These are phyloP conservation scores for Trypanosoma melophagium DNA, from an alignment of 208 protist genomes.

Conservation along the genomic window DNA sequence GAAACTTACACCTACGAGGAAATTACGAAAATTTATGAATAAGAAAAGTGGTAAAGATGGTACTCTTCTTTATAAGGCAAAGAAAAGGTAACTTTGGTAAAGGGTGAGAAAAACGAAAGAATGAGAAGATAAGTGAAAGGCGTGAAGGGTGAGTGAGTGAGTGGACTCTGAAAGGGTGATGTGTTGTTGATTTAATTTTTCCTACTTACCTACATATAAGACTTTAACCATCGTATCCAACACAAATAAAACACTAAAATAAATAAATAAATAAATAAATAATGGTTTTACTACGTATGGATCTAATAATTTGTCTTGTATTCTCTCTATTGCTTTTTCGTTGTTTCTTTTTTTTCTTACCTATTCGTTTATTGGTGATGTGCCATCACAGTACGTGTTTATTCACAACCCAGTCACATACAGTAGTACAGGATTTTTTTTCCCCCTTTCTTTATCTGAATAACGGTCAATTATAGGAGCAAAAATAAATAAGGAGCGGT, in stretches of 20 bases:
- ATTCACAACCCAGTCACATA: too few relatives aligned
- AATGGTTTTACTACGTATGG: not conserved
- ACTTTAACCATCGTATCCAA: not conserved
- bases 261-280: not conserved
- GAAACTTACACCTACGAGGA: conserved; percentile 49
- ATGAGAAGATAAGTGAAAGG: too few relatives aligned
- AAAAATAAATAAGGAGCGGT: too few relatives aligned
- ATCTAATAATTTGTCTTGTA: not conserved
- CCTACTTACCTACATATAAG: not conserved
- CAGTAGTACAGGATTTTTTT: too few relatives aligned
- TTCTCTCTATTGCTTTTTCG: not conserved
- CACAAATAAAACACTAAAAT: not conserved
- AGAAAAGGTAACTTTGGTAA: not conserved
- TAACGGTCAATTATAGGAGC: too few relatives aligned
- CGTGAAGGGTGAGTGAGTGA: not conserved
- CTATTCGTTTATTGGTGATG: too few relatives aligned
- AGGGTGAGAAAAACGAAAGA: not conserved
- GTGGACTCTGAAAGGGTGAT: too few relatives aligned
- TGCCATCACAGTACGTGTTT: too few relatives aligned
- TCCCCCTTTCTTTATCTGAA: too few relatives aligned
- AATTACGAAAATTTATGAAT: conserved; percentile 40
- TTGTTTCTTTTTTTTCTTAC: not conserved
- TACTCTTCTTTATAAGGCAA: conserved; percentile 13
- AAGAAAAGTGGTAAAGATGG: conserved; percentile 36
- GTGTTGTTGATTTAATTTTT: conserved; percentile 2